Evolutionary conservation across 2,329 filamentous ascomycete genomes (phyloP).

Genomic region (Lecanicillium sp.): DNA sequence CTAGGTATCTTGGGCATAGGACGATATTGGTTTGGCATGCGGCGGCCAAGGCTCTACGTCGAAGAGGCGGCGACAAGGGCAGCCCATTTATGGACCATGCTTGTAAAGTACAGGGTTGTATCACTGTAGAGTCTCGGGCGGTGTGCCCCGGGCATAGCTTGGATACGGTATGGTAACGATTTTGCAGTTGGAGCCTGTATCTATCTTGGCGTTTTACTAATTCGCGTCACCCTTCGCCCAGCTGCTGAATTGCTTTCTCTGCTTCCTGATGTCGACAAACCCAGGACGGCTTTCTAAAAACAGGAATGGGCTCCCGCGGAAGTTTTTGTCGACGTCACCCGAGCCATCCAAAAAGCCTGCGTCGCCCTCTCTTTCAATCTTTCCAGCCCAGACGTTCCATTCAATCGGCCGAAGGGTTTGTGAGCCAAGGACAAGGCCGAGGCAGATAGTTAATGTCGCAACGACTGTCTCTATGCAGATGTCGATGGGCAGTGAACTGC

Average conservation of each 20-base stretch:
- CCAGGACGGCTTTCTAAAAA: conserved; percentile 72
- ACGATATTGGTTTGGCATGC: too few relatives aligned
- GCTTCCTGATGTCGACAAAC: conserved; percentile 81
- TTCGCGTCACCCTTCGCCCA: conserved; percentile 49
- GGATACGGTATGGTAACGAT: too few relatives aligned
- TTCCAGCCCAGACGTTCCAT: conserved; percentile 74
- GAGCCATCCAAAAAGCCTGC: conserved; percentile 47
- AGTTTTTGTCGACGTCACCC: conserved; percentile 63
- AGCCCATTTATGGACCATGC: too few relatives aligned
- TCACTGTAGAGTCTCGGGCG: too few relatives aligned
- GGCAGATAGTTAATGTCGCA: conserved; percentile 70
- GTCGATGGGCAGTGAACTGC: conserved; percentile 64
- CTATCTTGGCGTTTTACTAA: too few relatives aligned
- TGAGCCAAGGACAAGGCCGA: conserved; percentile 74
- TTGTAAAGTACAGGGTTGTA: too few relatives aligned
- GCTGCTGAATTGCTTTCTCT: conserved; percentile 69
- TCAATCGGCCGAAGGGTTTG: conserved; percentile 77
- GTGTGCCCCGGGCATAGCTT: too few relatives aligned
- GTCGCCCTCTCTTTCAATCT: conserved; percentile 71
- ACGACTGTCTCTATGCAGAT: conserved; percentile 81
- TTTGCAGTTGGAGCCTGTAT: too few relatives aligned
- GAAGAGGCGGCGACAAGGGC: too few relatives aligned
- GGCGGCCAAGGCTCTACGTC: too few relatives aligned
- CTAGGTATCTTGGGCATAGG: too few relatives aligned
- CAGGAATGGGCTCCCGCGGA: conserved; percentile 70